phyloP scores from a whole-genome alignment of 2,329 filamentous ascomycete species.

The Pestalotiopsis fici region DNA sequence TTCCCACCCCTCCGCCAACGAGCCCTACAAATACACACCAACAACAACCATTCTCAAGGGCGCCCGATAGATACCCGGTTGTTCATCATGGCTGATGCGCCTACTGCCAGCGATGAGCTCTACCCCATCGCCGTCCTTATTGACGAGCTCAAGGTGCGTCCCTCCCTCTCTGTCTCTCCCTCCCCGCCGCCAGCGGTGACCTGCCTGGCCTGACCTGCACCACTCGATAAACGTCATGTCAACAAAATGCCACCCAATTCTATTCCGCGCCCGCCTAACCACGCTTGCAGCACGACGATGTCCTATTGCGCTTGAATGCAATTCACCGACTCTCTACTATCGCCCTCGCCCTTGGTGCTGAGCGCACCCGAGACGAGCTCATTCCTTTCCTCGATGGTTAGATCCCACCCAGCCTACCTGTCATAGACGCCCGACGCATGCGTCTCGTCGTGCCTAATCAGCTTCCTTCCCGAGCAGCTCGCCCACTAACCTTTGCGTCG shows the following conservation, averaged over 20 bases:
- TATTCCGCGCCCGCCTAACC: slow-evolving; percentile 14
- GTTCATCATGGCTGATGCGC: slow-evolving; percentile 82
- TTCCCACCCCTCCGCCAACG: background rate
- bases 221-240: slow-evolving; percentile 5
- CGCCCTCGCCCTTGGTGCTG: slow-evolving; percentile 90
- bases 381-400: slow-evolving; percentile 98
- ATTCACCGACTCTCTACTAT: slow-evolving; percentile 98
- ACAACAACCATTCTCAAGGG: slow-evolving; percentile 5
- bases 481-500: slow-evolving; percentile 27
- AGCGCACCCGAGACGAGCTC: slow-evolving; percentile 96
- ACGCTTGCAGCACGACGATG: slow-evolving; percentile 85
- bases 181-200: background rate
- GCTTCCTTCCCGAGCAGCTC: background rate
- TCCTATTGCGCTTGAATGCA: slow-evolving; percentile 94
- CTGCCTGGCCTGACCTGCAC: background rate
- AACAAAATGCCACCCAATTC: slow-evolving; percentile 15
- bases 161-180: slow-evolving; percentile 13
- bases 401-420: slow-evolving; percentile 31
- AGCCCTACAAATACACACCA: background rate
- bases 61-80: slow-evolving; percentile 17
- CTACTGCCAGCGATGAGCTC: slow-evolving; percentile 94
- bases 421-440: slow-evolving; percentile 7
- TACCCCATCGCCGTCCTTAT: slow-evolving; percentile 99
- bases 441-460: background rate
- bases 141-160: slow-evolving; percentile 92